Conservation (phyloP, 345 rosid species). For the Eucalyptus regnans region DNA sequence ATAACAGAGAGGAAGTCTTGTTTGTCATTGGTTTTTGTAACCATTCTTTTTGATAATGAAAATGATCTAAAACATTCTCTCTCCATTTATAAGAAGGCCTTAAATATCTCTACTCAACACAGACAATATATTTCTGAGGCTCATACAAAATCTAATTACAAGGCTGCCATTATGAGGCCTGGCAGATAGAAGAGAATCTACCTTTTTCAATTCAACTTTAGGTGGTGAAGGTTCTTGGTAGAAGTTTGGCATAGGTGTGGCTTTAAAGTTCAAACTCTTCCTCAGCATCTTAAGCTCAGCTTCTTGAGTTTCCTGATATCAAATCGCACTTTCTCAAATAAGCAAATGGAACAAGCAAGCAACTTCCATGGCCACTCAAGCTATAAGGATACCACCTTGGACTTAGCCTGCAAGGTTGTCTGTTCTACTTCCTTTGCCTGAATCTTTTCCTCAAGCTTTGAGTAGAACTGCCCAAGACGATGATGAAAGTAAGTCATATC, state of each 20-base stretch:
- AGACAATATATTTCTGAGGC: neutral
- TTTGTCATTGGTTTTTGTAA: neutral
- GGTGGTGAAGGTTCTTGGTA: constrained; percentile 92
- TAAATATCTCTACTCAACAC: neutral
- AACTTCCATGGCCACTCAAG: neutral
- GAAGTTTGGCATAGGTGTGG: constrained; percentile 96
- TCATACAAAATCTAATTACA: neutral
- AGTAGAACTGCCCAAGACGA: constrained; percentile 51
- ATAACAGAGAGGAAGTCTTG: neutral
- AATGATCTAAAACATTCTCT: neutral
- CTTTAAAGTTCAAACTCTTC: constrained; percentile 88
- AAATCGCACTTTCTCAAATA: neutral
- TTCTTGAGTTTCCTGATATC: constrained; percentile 76
- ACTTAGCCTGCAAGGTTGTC: constrained; percentile 72
- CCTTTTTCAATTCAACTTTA: constrained; percentile 85
- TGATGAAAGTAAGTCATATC: neutral
- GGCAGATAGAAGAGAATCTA: neutral
- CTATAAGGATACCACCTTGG: constrained; percentile 46
- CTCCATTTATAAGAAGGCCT: neutral
- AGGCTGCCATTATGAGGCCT: neutral
- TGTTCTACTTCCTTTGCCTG: constrained; percentile 83
- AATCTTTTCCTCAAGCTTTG: constrained; percentile 92
- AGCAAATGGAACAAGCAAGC: neutral
- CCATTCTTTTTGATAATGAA: neutral
- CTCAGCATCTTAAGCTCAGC: constrained; percentile 84